These are phyloP conservation scores for Polyporus tsugae DNA, from an alignment of 1,284 basidiomycete species.

Conservation along the genomic window DNA sequence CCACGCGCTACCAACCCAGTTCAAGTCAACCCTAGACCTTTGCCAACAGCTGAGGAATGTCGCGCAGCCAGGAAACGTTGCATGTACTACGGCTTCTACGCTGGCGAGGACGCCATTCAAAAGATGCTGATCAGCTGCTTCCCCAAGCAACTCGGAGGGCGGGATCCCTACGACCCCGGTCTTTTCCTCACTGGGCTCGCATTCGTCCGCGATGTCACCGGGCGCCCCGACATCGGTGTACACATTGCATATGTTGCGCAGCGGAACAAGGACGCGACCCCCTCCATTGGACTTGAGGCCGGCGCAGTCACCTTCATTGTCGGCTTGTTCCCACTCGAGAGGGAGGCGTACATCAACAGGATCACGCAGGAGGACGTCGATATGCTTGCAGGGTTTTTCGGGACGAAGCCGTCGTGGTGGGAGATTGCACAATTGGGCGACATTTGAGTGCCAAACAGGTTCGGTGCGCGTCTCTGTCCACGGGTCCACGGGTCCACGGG, in stretches of 20 bases:
- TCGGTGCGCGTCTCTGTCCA: neutral
- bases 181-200: neutral
- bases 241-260: neutral
- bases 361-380: neutral
- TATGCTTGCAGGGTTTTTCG: neutral
- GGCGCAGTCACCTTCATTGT: neutral
- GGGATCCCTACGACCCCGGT: neutral
- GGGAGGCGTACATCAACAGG: neutral
- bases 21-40: slow-evolving; percentile 1
- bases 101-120: neutral
- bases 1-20: too few species aligned
- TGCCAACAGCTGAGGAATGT: slow-evolving; percentile 1
- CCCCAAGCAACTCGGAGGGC: neutral
- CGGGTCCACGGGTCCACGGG: too few species aligned
- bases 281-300: neutral
- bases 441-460: neutral
- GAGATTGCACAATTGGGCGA: neutral
- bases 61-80: neutral
- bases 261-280: neutral
- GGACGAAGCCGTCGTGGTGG: neutral
- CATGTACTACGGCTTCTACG: slow-evolving; percentile 1
- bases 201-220: neutral
- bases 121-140: neutral
- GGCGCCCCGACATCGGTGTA: neutral
- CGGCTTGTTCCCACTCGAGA: neutral